A percentile compares a stretch with the other conserved stretches of the same genome.
phyloP scores from a whole-genome alignment of 78 protist genomes.

The Emiliania huxleyi region DNA sequence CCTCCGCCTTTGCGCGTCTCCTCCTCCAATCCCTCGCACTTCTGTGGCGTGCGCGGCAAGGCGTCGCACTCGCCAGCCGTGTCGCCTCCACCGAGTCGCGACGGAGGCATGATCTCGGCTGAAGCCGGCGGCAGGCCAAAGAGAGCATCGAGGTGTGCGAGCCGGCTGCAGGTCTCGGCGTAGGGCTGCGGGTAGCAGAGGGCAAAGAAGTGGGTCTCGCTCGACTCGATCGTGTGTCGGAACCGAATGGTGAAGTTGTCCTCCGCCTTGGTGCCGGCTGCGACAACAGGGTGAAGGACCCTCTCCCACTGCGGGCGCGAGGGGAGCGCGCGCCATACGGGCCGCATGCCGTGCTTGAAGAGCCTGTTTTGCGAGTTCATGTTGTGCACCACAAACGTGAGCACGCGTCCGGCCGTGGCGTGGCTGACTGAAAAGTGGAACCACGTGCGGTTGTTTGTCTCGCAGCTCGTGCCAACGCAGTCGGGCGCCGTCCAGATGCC shows the following conservation, averaged over 20 bases:
- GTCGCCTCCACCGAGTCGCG: not conserved
- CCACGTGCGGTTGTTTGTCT: slow-evolving; percentile 24
- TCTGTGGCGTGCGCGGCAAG: too few relatives aligned
- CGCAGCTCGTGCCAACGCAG: slow-evolving; percentile 22
- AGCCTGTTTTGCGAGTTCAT: slow-evolving; percentile 31
- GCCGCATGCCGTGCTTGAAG: slow-evolving; percentile 38
- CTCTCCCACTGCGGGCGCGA: not conserved
- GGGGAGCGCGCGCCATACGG: not conserved
- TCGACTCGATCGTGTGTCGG: not conserved
- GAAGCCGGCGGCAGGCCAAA: not conserved
- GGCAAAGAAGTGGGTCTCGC: slow-evolving; percentile 34
- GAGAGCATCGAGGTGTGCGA: not conserved
- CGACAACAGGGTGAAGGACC: not conserved
- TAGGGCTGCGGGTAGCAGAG: slow-evolving; percentile 42
- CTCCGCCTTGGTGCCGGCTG: not conserved
- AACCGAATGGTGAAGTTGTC: slow-evolving; percentile 15
- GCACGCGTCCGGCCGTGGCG: not conserved
- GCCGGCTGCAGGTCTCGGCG: not conserved
- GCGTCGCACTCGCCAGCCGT: not conserved
- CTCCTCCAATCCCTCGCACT: too few relatives aligned
- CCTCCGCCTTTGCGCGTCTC: too few relatives aligned
- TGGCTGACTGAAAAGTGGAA: slow-evolving; percentile 9
- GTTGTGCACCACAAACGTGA: not conserved
- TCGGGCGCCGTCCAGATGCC: slow-evolving; percentile 24
- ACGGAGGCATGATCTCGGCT: not conserved